Base-by-base conservation (phyloP, 345 rosid species). In the Lumnitzera littorea region DNA sequence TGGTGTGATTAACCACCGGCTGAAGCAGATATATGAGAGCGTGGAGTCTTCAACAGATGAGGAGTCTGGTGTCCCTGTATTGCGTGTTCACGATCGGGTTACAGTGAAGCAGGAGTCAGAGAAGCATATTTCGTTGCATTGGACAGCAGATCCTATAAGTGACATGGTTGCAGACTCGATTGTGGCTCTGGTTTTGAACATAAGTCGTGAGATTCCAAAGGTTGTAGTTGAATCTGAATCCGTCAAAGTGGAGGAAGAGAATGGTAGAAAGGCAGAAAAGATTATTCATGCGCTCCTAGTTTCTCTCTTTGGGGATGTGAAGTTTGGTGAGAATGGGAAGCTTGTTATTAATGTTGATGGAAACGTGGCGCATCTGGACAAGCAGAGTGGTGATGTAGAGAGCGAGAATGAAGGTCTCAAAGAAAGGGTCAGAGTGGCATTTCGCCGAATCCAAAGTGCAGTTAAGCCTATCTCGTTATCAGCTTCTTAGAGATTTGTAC, bases 131-230 rank as follows among this genome's bases (percentile, higher is more conserved):
- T 89, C 96, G 0, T 75, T 92, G 53, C 90, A 92, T 58, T 92
- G 98, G 98, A 62, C 74, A 53, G 79, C 94, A 5, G 96, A 87
- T 74, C 98, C 96, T 0, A 77, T 89, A 68, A 80, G 89, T 23
- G 98, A 92, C 76, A 92, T 89, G 94, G 94, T 92, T 24, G 87
- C 96, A 2, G 98, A 92, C 63, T 92, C 96, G 13, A 50, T 87
- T 55, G 94, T 89, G 55, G 98, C 98, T 50, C 66, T 92, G 63
- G 84, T 87, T 68, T 75, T 87, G 65, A 89, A 87, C 68, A 76
- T 89, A 62, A 85, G 82, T 66, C 74, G 88, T 3, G 89, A 89
- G 73, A 82, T 85, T 36, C 96, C 96, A 1, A 92, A 84, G 84
- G 76, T 91, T 12, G 70, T 80, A 17, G 79, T 77, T 0, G 91